Evolutionary conservation across 1,284 basidiomycete genomes (phyloP).

Genomic region (Ceratorhiza oryzae-sativae): DNA sequence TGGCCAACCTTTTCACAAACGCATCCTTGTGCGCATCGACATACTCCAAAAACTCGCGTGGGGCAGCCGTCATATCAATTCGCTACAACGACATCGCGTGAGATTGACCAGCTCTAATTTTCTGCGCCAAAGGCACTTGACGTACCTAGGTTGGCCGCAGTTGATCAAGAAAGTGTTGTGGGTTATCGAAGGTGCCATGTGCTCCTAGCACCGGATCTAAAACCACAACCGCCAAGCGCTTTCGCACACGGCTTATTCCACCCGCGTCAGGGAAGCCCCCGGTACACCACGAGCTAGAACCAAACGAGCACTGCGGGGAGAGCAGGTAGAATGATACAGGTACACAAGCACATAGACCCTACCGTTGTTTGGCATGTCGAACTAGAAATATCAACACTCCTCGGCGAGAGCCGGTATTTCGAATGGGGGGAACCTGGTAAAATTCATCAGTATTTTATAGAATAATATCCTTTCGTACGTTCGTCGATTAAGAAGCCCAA

Average conservation of each 20-base stretch:
- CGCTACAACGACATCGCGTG: neutral
- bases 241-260: neutral
- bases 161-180: neutral
- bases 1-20: conserved; percentile 79
- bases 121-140: neutral
- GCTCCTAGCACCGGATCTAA: conserved; percentile 11
- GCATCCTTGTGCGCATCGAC: conserved; percentile 74
- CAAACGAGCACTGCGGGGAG: too few relatives aligned
- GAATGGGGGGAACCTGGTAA: too few relatives aligned
- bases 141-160: conserved; percentile 8
- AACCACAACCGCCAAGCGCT: neutral
- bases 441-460: too few relatives aligned
- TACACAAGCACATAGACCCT: too few relatives aligned
- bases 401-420: too few relatives aligned
- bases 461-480: too few relatives aligned
- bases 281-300: too few relatives aligned
- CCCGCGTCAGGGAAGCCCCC: too few relatives aligned
- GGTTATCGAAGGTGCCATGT: conserved; percentile 4
- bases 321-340: neutral
- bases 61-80: conserved; percentile 48
- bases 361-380: too few relatives aligned
- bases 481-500: too few relatives aligned
- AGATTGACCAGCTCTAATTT: neutral
- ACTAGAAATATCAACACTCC: too few relatives aligned
- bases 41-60: conserved; percentile 62